Base-by-base conservation (phyloP, 202 grass and related monocot species). In the Saccharum hybrid region DNA sequence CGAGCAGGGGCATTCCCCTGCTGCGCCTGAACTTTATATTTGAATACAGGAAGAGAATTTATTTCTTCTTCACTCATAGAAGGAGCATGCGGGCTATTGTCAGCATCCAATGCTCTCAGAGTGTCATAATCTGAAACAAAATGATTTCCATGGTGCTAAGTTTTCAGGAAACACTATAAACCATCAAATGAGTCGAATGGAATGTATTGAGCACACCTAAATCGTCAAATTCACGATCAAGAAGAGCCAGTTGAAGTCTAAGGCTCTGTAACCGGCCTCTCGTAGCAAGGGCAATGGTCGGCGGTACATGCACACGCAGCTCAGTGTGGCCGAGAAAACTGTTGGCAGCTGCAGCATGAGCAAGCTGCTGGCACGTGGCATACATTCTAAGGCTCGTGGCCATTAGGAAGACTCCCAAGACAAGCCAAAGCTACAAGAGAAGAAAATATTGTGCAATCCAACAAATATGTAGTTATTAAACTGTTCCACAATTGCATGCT, bases 41-140 rank as follows among this genome's bases (percentile, higher is more conserved):
- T 94, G 87, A 95, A 94, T 45, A 96, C 91, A 83, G 96, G 96
- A 64, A 98, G 83, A 78, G 86, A 73, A 90, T 94, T 94, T 88
- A 98, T 98, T 88, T 98, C 96, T 83, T 96, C 96, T 87, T 98
- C 96, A 36, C 85, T 94, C 96, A 98, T 98, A n/a, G 96, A 96
- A 86, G 74, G 77, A 87, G 78, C 64, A 80, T 90, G 86, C 10
- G 93, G 91, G 36, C 83, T 77, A 79, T 90, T 93, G 65, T 94
- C 96, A 21, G 87, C 84, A 72, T 98, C 96, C 49, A 98, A 74
- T 1, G 93, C 93, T 83, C 96, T 94, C 76, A 98, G 84, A 61
- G 89, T 81, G 77, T 98, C 96, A 89, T 94, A 96, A 87, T 98
- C 96, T 98, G 88, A 69, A 79, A 92, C 62, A 18, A 68, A 48